Conservation (phyloP, 495 filamentous ascomycete species). For the Delitschia confertaspora region DNA sequence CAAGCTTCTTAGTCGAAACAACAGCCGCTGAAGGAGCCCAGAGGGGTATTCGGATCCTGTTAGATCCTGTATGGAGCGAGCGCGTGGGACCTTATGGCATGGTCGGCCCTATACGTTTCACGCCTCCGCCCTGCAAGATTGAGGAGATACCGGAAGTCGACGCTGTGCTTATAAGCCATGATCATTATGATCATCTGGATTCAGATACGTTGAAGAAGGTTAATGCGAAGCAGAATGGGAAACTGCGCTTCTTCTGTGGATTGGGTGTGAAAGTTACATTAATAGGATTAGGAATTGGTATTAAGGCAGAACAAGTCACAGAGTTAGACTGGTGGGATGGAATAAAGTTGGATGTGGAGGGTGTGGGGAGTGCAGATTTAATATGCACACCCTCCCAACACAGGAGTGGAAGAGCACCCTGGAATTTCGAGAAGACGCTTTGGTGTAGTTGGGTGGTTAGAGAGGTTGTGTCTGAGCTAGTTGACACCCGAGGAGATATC, state of each 20-base stretch:
- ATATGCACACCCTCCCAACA: conserved; percentile 43
- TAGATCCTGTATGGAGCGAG: conserved; percentile 48
- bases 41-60: conserved; percentile 37
- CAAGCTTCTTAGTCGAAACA: conserved; percentile 41
- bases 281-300: conserved; percentile 32
- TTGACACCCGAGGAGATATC: conserved; percentile 3
- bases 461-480: no score
- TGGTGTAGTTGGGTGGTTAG: conserved; percentile 50
- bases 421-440: conserved; percentile 34
- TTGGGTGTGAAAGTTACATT: conserved; percentile 38
- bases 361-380: conserved; percentile 27
- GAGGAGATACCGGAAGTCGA: conserved; percentile 44
- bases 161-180: conserved; percentile 43
- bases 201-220: conserved; percentile 35
- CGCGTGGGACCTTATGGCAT: conserved; percentile 40
- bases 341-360: conserved; percentile 25
- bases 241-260: conserved; percentile 39
- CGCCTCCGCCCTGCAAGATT: conserved; percentile 42
- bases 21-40: conserved; percentile 19
- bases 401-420: conserved; percentile 34
- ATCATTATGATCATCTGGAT: conserved; percentile 50
- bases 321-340: conserved; percentile 50
- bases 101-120: conserved; percentile 44
- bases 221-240: conserved; percentile 28
- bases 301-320: conserved; percentile 35